Evolutionary conservation across 345 rosid species (phyloP).

Genomic region (Citropsis articulata): DNA sequence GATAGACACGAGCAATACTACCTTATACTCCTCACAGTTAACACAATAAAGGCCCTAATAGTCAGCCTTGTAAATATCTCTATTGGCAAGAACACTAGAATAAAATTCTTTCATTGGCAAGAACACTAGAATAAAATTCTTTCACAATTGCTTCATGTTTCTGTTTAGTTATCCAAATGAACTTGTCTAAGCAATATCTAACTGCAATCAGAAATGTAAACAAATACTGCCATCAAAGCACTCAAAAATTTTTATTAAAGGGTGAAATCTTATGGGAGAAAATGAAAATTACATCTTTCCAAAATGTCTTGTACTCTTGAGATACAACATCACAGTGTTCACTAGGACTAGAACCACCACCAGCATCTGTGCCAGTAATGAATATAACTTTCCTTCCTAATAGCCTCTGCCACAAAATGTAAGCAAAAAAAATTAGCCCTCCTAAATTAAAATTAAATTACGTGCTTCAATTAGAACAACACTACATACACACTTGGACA

Average conservation of each 20-base stretch:
- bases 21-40: constrained; percentile 97
- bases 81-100: constrained; percentile 72
- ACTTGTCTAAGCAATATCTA: constrained; percentile 78
- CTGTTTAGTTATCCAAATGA: constrained; percentile 88
- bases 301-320: constrained; percentile 65
- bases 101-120: too few relatives aligned
- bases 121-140: too few relatives aligned
- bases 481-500: not conserved
- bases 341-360: constrained; percentile 58
- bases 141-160: constrained; percentile 84
- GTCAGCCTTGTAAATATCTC: constrained; percentile 85
- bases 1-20: constrained; percentile 17
- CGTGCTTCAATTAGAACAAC: not conserved
- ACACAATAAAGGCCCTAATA: constrained; percentile 93
- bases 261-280: not conserved
- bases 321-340: constrained; percentile 88
- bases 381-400: constrained; percentile 76
- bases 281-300: constrained; percentile 62
- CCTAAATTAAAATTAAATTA: not conserved
- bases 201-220: constrained; percentile 38
- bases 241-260: not conserved
- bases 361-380: constrained; percentile 87
- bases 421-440: not conserved
- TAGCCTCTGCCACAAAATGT: constrained; percentile 67
- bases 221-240: not conserved